Base-by-base conservation (phyloP, 2,329 filamentous ascomycete species). In the Pseudogymnoascus sp. region DNA sequence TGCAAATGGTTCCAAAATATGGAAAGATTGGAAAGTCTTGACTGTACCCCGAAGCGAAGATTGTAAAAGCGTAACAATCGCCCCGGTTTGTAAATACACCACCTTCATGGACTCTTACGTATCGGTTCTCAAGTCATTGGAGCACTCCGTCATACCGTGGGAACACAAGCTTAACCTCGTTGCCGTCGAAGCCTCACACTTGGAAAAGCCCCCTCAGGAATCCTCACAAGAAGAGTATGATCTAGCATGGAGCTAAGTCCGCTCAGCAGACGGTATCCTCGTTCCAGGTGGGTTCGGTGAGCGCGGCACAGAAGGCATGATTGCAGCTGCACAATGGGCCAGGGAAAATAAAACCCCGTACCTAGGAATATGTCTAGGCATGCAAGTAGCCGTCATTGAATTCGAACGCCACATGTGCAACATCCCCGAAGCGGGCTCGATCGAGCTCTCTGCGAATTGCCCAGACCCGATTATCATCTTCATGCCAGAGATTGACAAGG, bases 351-450 rank as follows among this genome's bases (percentile, higher is more conserved):
- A 89, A 66, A 84, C 84, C 3, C 92, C 92, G 1, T 97, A 89
- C 77, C 82, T 97, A 0, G 95, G 95, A 64, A 89, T 97, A 66
- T 97, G 93, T 73, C 80, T 97, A 16, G 92, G 92, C 64, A 91
- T 96, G 87, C 95, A 97, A 75, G 84, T 96, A 59, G 92, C 93
- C 16, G 91, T 96, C 53, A 89, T 97, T 69, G 93, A 97, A 75
- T 90, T 86, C 69, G 91, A 92, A 1, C 86, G 92, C 40, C 87
- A 91, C 67, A 79, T 93, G 1, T 89, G 86, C 75, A 84, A 84
- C 25, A 81, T 92, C 66, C 70, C 78, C 36, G 14, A 44, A 11
- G 56, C 59, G n/a, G 28, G 37, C 28, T 50, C 37, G 6, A 50
- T 64, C 31, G 60, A 44, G 18, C 25, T 62, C 36, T 44, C 60